Percentiles rank a stretch among this genome's conserved stretches.
phyloP scores from a whole-genome alignment of 2,329 filamentous ascomycete genomes.

The Aspergillus fumigatus region DNA sequence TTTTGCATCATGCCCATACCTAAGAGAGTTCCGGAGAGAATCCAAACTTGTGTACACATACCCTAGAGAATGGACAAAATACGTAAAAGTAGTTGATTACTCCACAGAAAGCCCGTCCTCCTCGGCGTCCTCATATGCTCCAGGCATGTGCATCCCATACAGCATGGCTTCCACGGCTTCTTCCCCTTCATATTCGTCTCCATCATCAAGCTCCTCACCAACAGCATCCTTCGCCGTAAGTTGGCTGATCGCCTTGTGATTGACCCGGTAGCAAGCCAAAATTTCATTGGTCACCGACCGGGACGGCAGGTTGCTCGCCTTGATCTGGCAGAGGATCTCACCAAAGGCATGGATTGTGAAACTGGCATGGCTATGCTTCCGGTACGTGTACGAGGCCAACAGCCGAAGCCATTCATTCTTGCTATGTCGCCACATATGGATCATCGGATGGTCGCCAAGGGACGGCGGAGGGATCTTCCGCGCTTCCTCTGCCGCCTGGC shows the following conservation, averaged over 20 bases:
- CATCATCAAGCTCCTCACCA: constrained; percentile 11
- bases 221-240: constrained; percentile 19
- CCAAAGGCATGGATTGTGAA: constrained; percentile 32
- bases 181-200: constrained; percentile 26
- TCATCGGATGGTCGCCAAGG: constrained; percentile 28
- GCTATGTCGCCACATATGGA: constrained; percentile 32
- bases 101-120: constrained; percentile 25
- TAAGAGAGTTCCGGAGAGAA: neutral
- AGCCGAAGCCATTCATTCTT: constrained; percentile 29
- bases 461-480: constrained; percentile 28
- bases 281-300: constrained; percentile 25
- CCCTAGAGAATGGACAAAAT: neutral
- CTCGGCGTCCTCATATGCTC: constrained; percentile 18
- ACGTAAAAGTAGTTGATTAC: constrained; percentile 11
- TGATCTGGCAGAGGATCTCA: constrained; percentile 31
- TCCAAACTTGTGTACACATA: neutral
- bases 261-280: constrained; percentile 28
- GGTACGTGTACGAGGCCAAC: constrained; percentile 38
- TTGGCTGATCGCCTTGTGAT: constrained; percentile 26
- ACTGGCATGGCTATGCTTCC: constrained; percentile 12
- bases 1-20: no score
- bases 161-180: constrained; percentile 28
- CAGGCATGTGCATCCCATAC: constrained; percentile 11
- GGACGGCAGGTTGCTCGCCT: constrained; percentile 20
- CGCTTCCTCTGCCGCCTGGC: constrained; percentile 25